These are phyloP conservation scores for Kalmusia sp. DNA, from an alignment of 2,329 filamentous ascomycete genomes.

Conservation along the genomic window DNA sequence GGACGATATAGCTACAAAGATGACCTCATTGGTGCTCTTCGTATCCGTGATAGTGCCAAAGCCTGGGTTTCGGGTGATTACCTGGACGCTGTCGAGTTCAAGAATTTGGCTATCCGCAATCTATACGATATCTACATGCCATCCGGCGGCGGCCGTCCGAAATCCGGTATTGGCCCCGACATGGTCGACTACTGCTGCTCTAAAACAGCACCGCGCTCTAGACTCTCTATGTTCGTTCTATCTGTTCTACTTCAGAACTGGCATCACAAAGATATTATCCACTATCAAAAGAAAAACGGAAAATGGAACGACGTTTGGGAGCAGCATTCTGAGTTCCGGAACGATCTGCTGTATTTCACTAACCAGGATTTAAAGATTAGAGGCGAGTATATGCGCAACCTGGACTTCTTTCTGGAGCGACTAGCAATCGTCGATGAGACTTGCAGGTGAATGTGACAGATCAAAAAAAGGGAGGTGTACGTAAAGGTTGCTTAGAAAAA, in stretches of 20 bases:
- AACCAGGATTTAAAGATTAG: too few relatives aligned
- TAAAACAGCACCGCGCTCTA: background rate
- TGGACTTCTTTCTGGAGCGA: too few relatives aligned
- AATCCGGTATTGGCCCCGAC: background rate
- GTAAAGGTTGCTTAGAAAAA: too few relatives aligned
- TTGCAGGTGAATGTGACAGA: background rate
- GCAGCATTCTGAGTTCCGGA: too few relatives aligned
- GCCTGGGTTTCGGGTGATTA: constrained; percentile 19
- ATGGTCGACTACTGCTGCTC: background rate
- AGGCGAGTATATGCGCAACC: too few relatives aligned
- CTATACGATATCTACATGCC: background rate
- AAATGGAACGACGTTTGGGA: too few relatives aligned
- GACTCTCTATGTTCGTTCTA: background rate
- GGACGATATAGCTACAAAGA: constrained; percentile 3
- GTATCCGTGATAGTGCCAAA: constrained; percentile 1
- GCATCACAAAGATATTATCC: background rate
- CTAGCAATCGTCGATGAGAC: background rate
- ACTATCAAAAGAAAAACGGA: too few relatives aligned
- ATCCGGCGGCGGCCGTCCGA: background rate
- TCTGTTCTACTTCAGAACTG: background rate
- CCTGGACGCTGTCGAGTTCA: constrained; percentile 11
- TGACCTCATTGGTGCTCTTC: background rate
- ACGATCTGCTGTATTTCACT: too few relatives aligned
- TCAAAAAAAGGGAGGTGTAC: too few relatives aligned
- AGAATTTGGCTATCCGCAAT: constrained; percentile 5